A percentile compares a stretch with the other conserved stretches of the same genome.
phyloP scores from a whole-genome alignment of 78 protist genomes.

The Dictyostelium purpureum region DNA sequence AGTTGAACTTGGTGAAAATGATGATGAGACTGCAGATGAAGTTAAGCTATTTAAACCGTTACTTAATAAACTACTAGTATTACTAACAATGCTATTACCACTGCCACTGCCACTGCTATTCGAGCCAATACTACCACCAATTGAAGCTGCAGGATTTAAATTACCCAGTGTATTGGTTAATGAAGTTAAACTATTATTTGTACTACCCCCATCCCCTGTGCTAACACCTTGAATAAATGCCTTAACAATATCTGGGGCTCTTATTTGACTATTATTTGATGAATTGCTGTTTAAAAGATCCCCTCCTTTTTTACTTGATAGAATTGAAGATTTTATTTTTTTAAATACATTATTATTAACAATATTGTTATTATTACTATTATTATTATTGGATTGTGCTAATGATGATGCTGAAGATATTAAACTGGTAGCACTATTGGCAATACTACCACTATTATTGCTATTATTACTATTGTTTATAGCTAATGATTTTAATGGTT shows the following conservation, averaged over 20 bases:
- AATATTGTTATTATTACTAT: not conserved
- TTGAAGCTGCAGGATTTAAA: not conserved
- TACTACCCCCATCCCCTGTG: constrained; percentile 61
- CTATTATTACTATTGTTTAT: too few relatives aligned
- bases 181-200: constrained; percentile 47
- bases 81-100: not conserved
- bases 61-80: too few relatives aligned
- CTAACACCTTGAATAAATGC: constrained; percentile 51
- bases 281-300: not conserved
- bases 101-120: not conserved
- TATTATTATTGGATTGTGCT: not conserved
- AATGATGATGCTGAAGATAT: not conserved
- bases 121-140: not conserved
- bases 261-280: not conserved
- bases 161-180: constrained; percentile 3
- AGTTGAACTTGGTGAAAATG: too few relatives aligned
- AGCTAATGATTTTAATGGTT: not conserved
- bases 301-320: not conserved
- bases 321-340: constrained; percentile 11
- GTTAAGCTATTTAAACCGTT: too few relatives aligned
- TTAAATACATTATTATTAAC: not conserved
- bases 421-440: too few relatives aligned
- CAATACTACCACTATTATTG: too few relatives aligned
- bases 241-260: constrained; percentile 70
- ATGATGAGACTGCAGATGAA: not conserved